Evolutionary conservation across 1,139 yeast species (phyloP).

Genomic region (Kodamaea derodonti): DNA sequence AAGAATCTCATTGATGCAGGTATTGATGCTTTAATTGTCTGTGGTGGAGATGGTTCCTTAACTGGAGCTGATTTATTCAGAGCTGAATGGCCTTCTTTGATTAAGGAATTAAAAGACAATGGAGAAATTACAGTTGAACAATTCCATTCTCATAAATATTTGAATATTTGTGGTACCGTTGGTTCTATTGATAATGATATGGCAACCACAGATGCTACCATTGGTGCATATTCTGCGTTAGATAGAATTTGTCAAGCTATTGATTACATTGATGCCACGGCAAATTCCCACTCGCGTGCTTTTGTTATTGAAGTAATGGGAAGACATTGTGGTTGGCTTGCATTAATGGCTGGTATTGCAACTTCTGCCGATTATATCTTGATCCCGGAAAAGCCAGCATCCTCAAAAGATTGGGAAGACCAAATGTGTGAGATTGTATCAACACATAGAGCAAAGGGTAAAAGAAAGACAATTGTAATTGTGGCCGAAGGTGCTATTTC

Average conservation of each 20-base stretch:
- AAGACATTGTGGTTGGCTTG: slow-evolving; percentile 98
- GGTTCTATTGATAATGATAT: slow-evolving; percentile 98
- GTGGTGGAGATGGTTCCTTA: slow-evolving; percentile 98
- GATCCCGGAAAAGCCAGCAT: slow-evolving; percentile 75
- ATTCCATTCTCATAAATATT: slow-evolving; percentile 57
- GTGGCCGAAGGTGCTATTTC: slow-evolving; percentile 98
- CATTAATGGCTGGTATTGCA: slow-evolving; percentile 92
- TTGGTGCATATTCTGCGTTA: slow-evolving; percentile 92
- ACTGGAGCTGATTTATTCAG: slow-evolving; percentile 97
- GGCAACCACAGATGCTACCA: slow-evolving; percentile 94
- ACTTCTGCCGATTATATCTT: slow-evolving; percentile 93
- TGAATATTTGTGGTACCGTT: slow-evolving; percentile 90
- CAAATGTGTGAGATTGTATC: slow-evolving; percentile 67
- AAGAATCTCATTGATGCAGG: slow-evolving; percentile 82
- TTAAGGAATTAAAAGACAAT: slow-evolving; percentile 59
- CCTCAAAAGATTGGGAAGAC: slow-evolving; percentile 70
- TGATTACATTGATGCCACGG: slow-evolving; percentile 95
- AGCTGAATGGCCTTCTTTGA: slow-evolving; percentile 86
- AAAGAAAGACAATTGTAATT: slow-evolving; percentile 90
- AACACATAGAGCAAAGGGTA: slow-evolving; percentile 82
- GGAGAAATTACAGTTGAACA: slow-evolving; percentile 55
- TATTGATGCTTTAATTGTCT: slow-evolving; percentile 92
- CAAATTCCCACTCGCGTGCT: slow-evolving; percentile 94
- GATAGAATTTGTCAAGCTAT: slow-evolving; percentile 92
- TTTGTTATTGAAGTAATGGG: slow-evolving; percentile 99